These are phyloP conservation scores for Hypoxylon trugodes DNA, from an alignment of 495 filamentous ascomycete species.

Conservation along the genomic window DNA sequence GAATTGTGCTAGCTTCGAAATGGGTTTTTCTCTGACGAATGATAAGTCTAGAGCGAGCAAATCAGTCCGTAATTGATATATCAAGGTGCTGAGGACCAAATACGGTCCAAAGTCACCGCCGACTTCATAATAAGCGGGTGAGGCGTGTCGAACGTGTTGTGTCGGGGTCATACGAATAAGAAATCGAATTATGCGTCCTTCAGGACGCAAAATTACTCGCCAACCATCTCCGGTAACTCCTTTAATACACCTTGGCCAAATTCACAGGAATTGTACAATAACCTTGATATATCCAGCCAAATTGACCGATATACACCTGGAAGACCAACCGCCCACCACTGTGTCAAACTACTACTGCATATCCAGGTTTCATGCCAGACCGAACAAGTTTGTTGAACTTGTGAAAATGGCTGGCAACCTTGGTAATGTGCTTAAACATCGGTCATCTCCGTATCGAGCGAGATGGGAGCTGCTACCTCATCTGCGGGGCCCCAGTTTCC, in stretches of 20 bases:
- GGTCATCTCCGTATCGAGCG: constrained; percentile 58
- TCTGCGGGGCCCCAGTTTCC: constrained; percentile 87
- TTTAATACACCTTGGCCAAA: constrained; percentile 13
- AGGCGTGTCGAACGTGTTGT: constrained; percentile 13
- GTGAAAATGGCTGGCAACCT: constrained; percentile 24
- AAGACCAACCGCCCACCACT: constrained; percentile 33
- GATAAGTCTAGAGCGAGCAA: constrained; percentile 6
- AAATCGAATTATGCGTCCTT: constrained; percentile 26
- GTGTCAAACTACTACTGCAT: constrained; percentile 41
- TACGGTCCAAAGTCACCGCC: constrained; percentile 12
- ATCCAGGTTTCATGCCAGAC: constrained; percentile 51
- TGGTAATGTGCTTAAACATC: constrained; percentile 48
- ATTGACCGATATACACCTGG: constrained; percentile 35
- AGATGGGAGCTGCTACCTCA: constrained; percentile 30
- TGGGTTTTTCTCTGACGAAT: constrained; percentile 4
- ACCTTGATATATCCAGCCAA: constrained; percentile 40
- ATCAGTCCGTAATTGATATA: constrained; percentile 4
- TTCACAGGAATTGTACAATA: constrained; percentile 7
- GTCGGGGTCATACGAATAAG: constrained; percentile 6
- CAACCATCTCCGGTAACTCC: constrained; percentile 21
- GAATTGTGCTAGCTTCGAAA: neutral
- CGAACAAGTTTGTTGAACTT: constrained; percentile 36
- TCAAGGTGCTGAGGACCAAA: constrained; percentile 19
- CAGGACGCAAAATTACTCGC: constrained; percentile 26
- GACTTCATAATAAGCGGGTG: constrained; percentile 14